Conservation (phyloP, 2,329 filamentous ascomycete genomes). For the Trichoderma sp. region DNA sequence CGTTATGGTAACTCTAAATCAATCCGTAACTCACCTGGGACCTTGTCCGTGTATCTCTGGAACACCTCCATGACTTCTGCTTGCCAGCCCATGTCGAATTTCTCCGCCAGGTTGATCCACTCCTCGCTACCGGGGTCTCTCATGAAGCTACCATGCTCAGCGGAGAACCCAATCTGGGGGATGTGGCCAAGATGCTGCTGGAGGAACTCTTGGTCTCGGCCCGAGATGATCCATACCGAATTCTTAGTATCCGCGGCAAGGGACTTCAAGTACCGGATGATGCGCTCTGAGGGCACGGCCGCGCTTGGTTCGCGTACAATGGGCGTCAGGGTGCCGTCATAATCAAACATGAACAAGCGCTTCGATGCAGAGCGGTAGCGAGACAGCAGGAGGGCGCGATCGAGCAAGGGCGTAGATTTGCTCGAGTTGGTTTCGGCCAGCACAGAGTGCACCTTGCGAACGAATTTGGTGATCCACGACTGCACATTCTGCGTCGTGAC, state of each 20-base stretch:
- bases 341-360: constrained; percentile 97
- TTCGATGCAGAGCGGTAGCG: constrained; percentile 73
- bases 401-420: constrained; percentile 76
- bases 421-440: constrained; percentile 73
- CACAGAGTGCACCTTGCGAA: constrained; percentile 76
- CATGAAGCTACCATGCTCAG: constrained; percentile 96
- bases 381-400: constrained; percentile 67
- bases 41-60: constrained; percentile 82
- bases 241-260: constrained; percentile 80
- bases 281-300: constrained; percentile 80
- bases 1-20: background rate
- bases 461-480: constrained; percentile 76
- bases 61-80: constrained; percentile 79
- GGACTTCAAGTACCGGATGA: constrained; percentile 75
- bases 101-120: constrained; percentile 88
- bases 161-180: constrained; percentile 82
- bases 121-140: constrained; percentile 69
- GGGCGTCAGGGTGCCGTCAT: constrained; percentile 92
- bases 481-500: constrained; percentile 85
- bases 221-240: constrained; percentile 97
- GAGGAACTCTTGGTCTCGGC: constrained; percentile 87
- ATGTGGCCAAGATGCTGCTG: constrained; percentile 93
- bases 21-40: constrained; percentile 60
- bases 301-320: constrained; percentile 90
- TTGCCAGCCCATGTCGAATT: constrained; percentile 90